Percentiles rank a stretch among this genome's conserved stretches.
phyloP scores from a whole-genome alignment of 1,139 yeast genomes.

The Suhomyces ambrosiae region DNA sequence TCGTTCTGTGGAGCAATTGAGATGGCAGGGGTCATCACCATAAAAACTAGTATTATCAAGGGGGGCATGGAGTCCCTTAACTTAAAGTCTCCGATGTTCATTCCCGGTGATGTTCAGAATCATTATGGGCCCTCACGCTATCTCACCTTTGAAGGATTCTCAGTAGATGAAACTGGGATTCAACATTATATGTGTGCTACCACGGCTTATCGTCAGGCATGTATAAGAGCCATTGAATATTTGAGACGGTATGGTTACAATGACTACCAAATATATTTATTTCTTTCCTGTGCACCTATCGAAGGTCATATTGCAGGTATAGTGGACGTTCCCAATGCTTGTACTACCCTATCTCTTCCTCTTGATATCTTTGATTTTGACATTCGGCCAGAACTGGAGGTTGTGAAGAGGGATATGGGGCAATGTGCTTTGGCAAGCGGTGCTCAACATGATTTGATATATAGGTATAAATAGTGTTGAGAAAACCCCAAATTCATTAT shows the following conservation, averaged over 20 bases:
- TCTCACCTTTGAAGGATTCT: slow-evolving; percentile 54
- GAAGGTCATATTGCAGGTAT: slow-evolving; percentile 51
- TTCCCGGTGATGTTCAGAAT: slow-evolving; percentile 51
- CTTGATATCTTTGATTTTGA: slow-evolving; percentile 56
- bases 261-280: slow-evolving; percentile 50
- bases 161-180: slow-evolving; percentile 47
- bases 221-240: slow-evolving; percentile 51
- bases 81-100: slow-evolving; percentile 47
- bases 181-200: slow-evolving; percentile 50
- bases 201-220: slow-evolving; percentile 52
- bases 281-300: slow-evolving; percentile 50
- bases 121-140: slow-evolving; percentile 50
- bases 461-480: slow-evolving; percentile 11
- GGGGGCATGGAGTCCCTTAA: slow-evolving; percentile 41
- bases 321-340: slow-evolving; percentile 54
- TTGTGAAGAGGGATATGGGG: slow-evolving; percentile 29
- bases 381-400: slow-evolving; percentile 40
- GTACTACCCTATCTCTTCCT: slow-evolving; percentile 52
- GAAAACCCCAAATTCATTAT: not conserved
- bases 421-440: slow-evolving; percentile 40
- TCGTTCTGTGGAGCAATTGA: slow-evolving; percentile 58
- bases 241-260: slow-evolving; percentile 50
- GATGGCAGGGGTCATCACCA: slow-evolving; percentile 50
- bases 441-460: slow-evolving; percentile 15
- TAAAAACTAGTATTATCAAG: slow-evolving; percentile 41